A percentile compares a stretch with the other conserved stretches of the same genome.
Conservation (phyloP, 352 stramenopile species). For the Pythium biforme region DNA sequence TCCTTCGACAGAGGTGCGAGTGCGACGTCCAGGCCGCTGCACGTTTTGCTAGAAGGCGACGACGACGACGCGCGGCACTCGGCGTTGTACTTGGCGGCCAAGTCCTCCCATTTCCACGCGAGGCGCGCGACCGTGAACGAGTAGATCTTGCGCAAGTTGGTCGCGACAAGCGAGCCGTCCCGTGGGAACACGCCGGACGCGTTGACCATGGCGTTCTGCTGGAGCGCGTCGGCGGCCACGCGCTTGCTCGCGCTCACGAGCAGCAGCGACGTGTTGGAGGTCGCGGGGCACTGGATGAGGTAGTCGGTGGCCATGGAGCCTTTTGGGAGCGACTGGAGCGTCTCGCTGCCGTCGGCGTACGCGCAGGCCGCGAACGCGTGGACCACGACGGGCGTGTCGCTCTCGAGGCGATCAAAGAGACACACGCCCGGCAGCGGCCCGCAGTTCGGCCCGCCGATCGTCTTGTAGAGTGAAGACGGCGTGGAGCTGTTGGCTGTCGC, state of each 20-base stretch:
- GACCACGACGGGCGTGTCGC: neutral
- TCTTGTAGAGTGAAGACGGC: neutral
- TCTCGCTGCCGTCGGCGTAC: conserved; percentile 2
- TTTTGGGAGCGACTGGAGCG: neutral
- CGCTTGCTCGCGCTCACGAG: conserved; percentile 6
- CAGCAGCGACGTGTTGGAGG: conserved; percentile 5
- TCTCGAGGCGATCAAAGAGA: neutral
- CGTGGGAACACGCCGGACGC: neutral
- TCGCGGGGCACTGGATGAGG: neutral
- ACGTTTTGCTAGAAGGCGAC: neutral
- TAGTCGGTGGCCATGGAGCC: neutral
- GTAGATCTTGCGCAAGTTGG: conserved; percentile 14
- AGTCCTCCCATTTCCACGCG: neutral
- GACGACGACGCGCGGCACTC: neutral
- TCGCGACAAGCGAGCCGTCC: neutral
- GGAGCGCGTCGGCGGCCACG: conserved; percentile 3
- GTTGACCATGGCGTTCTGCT: neutral
- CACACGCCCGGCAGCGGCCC: neutral
- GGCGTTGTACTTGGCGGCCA: conserved; percentile 1
- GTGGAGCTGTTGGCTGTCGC: neutral
- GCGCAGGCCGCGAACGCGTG: conserved; percentile 2
- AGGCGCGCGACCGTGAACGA: conserved; percentile 6
- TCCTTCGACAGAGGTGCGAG: neutral
- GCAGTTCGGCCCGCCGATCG: neutral
- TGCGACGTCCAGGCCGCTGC: neutral